Conservation (phyloP, 1,284 basidiomycete genomes). For the Ceratobasidium sp. region DNA sequence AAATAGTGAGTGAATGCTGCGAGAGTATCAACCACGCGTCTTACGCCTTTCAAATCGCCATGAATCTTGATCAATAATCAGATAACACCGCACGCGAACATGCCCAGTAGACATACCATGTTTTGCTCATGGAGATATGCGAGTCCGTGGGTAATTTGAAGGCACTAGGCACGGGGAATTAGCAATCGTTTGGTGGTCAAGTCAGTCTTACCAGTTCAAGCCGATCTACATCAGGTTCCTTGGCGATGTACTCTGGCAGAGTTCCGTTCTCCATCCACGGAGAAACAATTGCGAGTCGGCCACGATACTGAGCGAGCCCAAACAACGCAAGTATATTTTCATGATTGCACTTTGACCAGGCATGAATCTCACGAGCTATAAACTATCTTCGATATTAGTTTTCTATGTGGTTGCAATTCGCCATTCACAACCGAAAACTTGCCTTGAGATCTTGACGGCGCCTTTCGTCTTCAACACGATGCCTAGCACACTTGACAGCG, state of each 20-base stretch:
- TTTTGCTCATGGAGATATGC: slow-evolving; percentile 4
- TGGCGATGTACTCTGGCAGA: not conserved
- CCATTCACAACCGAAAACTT: too few species aligned
- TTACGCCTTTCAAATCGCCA: slow-evolving; percentile 32
- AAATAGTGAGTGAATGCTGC: not conserved
- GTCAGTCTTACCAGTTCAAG: not conserved
- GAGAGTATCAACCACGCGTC: not conserved
- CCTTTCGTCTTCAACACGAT: too few species aligned
- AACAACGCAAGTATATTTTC: not conserved
- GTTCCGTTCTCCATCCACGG: slow-evolving; percentile 22
- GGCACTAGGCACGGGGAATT: not conserved
- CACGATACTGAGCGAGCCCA: slow-evolving; percentile 5
- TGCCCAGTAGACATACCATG: slow-evolving; percentile 17
- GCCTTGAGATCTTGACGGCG: too few species aligned
- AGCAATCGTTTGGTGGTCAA: not conserved
- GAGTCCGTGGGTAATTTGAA: slow-evolving; percentile 7
- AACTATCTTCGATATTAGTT: too few species aligned
- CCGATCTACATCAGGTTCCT: slow-evolving; percentile 14
- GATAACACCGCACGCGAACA: too few species aligned
- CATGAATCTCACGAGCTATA: slow-evolving; percentile 20
- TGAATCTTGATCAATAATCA: slow-evolving; percentile 26
- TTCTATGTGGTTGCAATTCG: too few species aligned
- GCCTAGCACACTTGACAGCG: too few species aligned
- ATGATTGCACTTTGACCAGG: slow-evolving; percentile 29
- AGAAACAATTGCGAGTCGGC: slow-evolving; percentile 18